Evolutionary conservation across 2,329 filamentous ascomycete genomes (phyloP).

Genomic region (Pyrenochaeta sp.): DNA sequence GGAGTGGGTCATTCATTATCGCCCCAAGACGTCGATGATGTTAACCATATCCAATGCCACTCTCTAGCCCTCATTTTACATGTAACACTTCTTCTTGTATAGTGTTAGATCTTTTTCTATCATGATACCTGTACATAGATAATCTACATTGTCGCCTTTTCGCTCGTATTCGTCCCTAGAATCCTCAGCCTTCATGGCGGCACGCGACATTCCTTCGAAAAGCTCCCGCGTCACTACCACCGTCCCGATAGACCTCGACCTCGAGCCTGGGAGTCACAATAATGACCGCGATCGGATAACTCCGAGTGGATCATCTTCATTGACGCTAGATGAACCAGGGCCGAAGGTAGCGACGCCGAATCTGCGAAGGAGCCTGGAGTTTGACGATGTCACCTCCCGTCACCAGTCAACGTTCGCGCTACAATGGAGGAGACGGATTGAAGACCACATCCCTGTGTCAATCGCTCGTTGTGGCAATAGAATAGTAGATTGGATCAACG

Average conservation of each 20-base stretch:
- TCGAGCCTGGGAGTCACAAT: conserved; percentile 14
- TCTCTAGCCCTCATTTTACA: not conserved
- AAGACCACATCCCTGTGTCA: conserved; percentile 23
- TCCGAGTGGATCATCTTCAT: conserved; percentile 3
- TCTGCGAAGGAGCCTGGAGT: conserved; percentile 7
- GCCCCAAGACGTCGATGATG: conserved; percentile 7
- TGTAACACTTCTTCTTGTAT: not conserved
- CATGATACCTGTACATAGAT: conserved; percentile 2
- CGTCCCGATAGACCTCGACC: conserved; percentile 11
- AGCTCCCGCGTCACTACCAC: conserved; percentile 3
- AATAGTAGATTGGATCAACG: conserved; percentile 55
- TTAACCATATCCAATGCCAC: no score
- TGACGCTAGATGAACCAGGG: not conserved
- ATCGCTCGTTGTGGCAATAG: conserved; percentile 24
- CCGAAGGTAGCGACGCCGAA: conserved; percentile 13
- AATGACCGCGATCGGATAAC: conserved; percentile 5
- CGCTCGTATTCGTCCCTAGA: not conserved
- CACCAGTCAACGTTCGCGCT: conserved; percentile 5
- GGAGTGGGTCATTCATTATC: not conserved
- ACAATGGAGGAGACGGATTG: conserved; percentile 19
- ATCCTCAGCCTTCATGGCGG: not conserved
- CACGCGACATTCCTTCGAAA: conserved; percentile 11
- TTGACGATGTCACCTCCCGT: conserved; percentile 5
- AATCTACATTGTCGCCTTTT: not conserved
- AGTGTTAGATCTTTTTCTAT: not conserved